Evolutionary conservation across 2,329 filamentous ascomycete genomes (phyloP).

Genomic region (Fusarium verrucosum): DNA sequence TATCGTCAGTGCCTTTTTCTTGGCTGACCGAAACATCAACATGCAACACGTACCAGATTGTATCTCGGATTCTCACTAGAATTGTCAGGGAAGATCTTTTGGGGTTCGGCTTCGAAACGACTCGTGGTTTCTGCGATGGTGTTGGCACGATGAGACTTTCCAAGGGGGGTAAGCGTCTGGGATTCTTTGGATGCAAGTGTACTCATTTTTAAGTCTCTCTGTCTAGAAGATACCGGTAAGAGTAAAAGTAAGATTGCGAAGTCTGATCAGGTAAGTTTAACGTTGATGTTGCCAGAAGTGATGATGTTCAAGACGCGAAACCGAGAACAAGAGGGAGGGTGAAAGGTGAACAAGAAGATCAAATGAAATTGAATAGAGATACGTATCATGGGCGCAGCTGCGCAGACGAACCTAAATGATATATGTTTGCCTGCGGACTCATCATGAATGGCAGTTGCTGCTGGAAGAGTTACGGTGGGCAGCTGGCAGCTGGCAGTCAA

Average conservation of each 20-base stretch:
- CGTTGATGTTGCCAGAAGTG: background rate
- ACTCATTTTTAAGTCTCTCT: background rate
- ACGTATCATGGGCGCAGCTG: background rate
- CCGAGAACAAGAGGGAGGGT: background rate
- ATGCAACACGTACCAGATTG: background rate
- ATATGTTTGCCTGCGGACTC: background rate
- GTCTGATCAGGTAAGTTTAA: background rate
- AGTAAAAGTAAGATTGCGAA: background rate
- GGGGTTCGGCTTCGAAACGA: background rate
- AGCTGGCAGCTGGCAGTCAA: constrained; percentile 8
- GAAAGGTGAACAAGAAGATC: background rate
- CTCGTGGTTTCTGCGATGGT: background rate
- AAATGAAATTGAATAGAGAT: background rate
- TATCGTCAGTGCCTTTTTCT: background rate
- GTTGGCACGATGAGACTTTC: background rate
- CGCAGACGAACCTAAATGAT: background rate
- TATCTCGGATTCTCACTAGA: background rate
- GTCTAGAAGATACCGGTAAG: background rate
- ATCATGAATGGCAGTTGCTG: background rate
- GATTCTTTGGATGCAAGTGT: background rate
- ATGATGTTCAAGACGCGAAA: background rate
- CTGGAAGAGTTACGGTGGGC: background rate
- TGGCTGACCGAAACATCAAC: background rate
- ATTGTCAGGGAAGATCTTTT: background rate
- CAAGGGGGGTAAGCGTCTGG: background rate